These are phyloP conservation scores for Hypoxylon sp. DNA, from an alignment of 2,329 filamentous ascomycete genomes.

Conservation along the genomic window DNA sequence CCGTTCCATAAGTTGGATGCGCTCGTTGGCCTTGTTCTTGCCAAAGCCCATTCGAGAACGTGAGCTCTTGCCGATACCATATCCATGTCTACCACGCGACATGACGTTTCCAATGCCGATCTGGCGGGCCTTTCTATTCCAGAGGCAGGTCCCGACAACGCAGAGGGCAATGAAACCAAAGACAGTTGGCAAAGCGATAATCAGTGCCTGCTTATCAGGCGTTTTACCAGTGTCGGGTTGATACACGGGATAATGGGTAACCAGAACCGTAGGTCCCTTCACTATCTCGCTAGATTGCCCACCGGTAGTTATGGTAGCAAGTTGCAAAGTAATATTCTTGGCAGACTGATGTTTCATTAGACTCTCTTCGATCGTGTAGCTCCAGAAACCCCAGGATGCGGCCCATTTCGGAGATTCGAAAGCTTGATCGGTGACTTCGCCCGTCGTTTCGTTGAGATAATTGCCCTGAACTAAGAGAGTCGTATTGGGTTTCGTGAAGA, in stretches of 20 bases:
- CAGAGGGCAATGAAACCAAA: slow-evolving; percentile 65
- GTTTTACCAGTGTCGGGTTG: slow-evolving; percentile 52
- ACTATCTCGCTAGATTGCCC: slow-evolving; percentile 51
- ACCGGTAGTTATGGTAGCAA: slow-evolving; percentile 58
- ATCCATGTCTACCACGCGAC: slow-evolving; percentile 62
- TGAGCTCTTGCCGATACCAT: slow-evolving; percentile 60
- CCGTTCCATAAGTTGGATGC: slow-evolving; percentile 63
- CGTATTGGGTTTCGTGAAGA: slow-evolving; percentile 62
- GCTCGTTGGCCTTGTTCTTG: slow-evolving; percentile 55
- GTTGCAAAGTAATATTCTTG: slow-evolving; percentile 66
- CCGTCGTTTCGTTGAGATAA: slow-evolving; percentile 54
- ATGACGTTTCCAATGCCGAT: slow-evolving; percentile 69
- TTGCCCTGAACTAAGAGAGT: slow-evolving; percentile 55
- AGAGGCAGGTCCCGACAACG: slow-evolving; percentile 70
- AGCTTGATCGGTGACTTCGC: slow-evolving; percentile 54
- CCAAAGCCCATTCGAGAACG: slow-evolving; percentile 55
- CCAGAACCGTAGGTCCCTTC: slow-evolving; percentile 60
- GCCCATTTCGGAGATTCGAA: slow-evolving; percentile 57
- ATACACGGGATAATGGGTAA: slow-evolving; percentile 57
- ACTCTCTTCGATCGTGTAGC: slow-evolving; percentile 59
- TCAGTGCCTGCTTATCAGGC: slow-evolving; percentile 61
- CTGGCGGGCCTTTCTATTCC: slow-evolving; percentile 66
- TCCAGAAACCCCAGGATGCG: slow-evolving; percentile 65
- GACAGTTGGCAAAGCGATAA: slow-evolving; percentile 68
- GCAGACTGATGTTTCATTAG: slow-evolving; percentile 57